Conservation (phyloP, 192 early-diverging fungal species). For the Backusella parvicylindrica region DNA sequence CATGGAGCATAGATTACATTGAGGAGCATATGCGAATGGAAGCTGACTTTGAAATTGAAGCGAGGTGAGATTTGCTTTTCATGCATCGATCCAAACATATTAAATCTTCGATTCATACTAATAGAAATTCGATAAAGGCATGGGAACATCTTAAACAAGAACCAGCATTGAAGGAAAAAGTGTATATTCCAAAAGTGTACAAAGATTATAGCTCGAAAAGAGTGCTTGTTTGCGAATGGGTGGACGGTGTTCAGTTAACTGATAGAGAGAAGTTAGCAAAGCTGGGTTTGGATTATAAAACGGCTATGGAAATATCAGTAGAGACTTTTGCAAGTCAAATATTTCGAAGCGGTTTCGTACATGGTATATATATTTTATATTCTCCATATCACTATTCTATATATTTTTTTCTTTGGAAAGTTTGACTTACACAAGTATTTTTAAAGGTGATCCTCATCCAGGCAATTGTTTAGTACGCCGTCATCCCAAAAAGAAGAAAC, state of each 20-base stretch:
- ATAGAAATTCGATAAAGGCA: slow-evolving; percentile 67
- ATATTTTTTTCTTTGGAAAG: background rate
- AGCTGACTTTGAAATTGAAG: slow-evolving; percentile 89
- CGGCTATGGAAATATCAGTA: slow-evolving; percentile 71
- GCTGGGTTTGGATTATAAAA: slow-evolving; percentile 32
- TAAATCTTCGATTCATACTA: background rate
- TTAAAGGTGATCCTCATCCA: slow-evolving; percentile 69
- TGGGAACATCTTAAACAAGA: slow-evolving; percentile 48
- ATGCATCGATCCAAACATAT: background rate
- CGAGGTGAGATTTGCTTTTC: slow-evolving; percentile 19
- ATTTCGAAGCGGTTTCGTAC: slow-evolving; percentile 82
- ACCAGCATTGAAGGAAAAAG: slow-evolving; percentile 39
- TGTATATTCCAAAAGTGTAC: slow-evolving; percentile 78
- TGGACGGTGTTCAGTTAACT: slow-evolving; percentile 74
- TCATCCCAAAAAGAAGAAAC: slow-evolving; percentile 50
- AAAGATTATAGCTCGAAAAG: slow-evolving; percentile 65
- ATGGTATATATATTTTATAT: slow-evolving; percentile 43
- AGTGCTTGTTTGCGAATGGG: slow-evolving; percentile 88
- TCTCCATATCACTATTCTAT: too few species aligned
- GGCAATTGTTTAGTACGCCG: slow-evolving; percentile 79
- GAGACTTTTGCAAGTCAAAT: slow-evolving; percentile 86
- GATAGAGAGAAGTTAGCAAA: slow-evolving; percentile 49
- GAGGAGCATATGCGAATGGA: slow-evolving; percentile 73
- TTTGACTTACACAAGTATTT: background rate
- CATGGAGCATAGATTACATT: slow-evolving; percentile 75